Base-by-base conservation (phyloP, 176 grass and related monocot species). In the Cenchrus purpureus region DNA sequence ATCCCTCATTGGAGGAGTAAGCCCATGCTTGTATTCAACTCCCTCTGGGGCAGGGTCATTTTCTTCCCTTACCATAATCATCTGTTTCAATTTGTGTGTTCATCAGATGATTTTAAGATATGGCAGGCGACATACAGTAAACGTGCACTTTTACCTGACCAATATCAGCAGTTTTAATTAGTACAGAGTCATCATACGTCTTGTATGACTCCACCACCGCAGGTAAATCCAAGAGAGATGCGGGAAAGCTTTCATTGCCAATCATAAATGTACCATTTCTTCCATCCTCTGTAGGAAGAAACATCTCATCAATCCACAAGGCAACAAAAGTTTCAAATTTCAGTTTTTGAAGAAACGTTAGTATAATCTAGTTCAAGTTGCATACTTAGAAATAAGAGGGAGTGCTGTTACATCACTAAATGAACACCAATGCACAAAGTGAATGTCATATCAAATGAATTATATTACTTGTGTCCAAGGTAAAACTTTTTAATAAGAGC, bases 261-360 rank as follows among this genome's bases (percentile, higher is more conserved):
- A 98, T 95, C 89, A 74, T 95, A 87, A 98, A 98, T 59, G 96
- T 92, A 28, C 96, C 96, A 82, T 77, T 94, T 90, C 91, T 93
- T 82, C 93, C 96, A 89, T 98, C 91, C 87, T 98, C 95, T 98
- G 73, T 9, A 93, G 12, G 15, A 68, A 60, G 44, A 86, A 79
- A 57, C 71, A 40, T 74, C 28, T 22, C 66, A 79, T 44, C 74
- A 67, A 62, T 9, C 83, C 81, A 87, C 7, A 82, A 84, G 29
- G 45, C 31, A 67, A 87, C 13, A 66, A 87, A 49, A 57, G 63
- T 77, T 61, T 55, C 5, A 68, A 68, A 34, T 61, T 67, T 61
- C 57, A 57, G 45, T 42, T 42, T 53, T 69, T 74, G 43, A 55
- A 68, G 71, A 51, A 51, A 66, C 43, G 22, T 44, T 16, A 89